These are phyloP conservation scores for Cyberlindnera japonica DNA, from an alignment of 805 yeast species.

Conservation along the genomic window DNA sequence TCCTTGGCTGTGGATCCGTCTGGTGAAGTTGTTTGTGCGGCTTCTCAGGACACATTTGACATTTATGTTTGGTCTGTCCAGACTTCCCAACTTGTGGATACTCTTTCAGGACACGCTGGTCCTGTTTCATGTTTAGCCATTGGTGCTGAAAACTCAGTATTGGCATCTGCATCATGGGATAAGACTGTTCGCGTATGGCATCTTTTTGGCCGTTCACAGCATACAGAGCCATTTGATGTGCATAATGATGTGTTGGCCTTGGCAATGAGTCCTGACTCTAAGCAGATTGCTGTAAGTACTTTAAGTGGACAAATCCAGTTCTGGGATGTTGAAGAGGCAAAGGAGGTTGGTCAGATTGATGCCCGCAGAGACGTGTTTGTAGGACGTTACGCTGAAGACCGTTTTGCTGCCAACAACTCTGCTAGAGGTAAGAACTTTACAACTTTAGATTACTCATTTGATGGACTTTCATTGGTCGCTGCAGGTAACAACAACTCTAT, in stretches of 20 bases:
- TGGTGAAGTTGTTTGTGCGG: constrained; percentile 96
- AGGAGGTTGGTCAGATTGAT: constrained; percentile 79
- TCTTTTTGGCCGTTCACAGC: constrained; percentile 80
- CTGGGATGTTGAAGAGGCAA: constrained; percentile 79
- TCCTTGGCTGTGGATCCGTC: constrained; percentile 93
- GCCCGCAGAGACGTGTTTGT: constrained; percentile 81
- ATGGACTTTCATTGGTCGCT: constrained; percentile 83
- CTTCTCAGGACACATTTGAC: constrained; percentile 83
- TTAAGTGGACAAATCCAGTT: constrained; percentile 82
- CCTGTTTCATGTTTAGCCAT: constrained; percentile 87
- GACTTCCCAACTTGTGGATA: constrained; percentile 85
- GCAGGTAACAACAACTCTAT: constrained; percentile 92
- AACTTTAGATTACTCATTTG: constrained; percentile 79
- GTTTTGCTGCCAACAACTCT: constrained; percentile 77
- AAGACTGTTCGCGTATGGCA: constrained; percentile 92
- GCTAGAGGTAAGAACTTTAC: constrained; percentile 82
- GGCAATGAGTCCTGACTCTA: constrained; percentile 89
- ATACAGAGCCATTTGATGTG: constrained; percentile 86
- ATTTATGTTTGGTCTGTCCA: constrained; percentile 97
- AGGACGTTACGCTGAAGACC: constrained; percentile 80
- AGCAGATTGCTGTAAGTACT: constrained; percentile 82
- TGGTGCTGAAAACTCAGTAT: constrained; percentile 68
- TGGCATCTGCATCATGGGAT: constrained; percentile 97
- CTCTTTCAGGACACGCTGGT: constrained; percentile 90
- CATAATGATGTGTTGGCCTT: constrained; percentile 79